phyloP scores from a whole-genome alignment of 441 rosid genomes.

The Populus trichocarpa region DNA sequence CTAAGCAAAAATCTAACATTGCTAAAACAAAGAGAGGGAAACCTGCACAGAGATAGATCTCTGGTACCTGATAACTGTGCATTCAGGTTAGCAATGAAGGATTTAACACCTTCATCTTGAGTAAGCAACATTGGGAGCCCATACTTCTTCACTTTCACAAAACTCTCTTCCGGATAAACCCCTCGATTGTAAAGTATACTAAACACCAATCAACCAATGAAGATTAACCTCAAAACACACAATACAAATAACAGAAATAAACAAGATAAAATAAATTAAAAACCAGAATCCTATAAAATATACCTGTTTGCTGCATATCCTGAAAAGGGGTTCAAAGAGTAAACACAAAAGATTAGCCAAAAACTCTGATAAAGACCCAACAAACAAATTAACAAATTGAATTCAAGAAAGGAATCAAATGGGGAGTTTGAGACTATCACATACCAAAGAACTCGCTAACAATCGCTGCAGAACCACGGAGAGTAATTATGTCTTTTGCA shows the following conservation, averaged over 20 bases:
- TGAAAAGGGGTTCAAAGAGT: slow-evolving; percentile 24
- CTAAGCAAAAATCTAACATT: slow-evolving; percentile 1
- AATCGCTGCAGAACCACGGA: slow-evolving; percentile 94
- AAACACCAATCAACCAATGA: slow-evolving; percentile 15
- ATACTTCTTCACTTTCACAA: slow-evolving; percentile 84
- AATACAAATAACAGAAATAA: neutral
- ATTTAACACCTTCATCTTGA: slow-evolving; percentile 81
- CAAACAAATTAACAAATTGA: neutral
- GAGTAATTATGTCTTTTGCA: slow-evolving; percentile 88
- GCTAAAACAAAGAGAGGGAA: neutral
- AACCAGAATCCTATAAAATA: slow-evolving; percentile 4
- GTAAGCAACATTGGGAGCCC: slow-evolving; percentile 91
- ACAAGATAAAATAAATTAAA: neutral
- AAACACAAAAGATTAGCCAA: slow-evolving; percentile 10
- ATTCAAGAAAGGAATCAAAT: neutral
- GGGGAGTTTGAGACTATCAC: slow-evolving; percentile 3
- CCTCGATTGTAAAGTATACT: slow-evolving; percentile 87
- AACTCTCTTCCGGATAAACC: slow-evolving; percentile 89
- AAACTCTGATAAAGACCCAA: slow-evolving; percentile 9
- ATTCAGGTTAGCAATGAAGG: slow-evolving; percentile 62
- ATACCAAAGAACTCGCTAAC: slow-evolving; percentile 92
- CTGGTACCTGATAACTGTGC: slow-evolving; percentile 70
- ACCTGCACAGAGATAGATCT: neutral
- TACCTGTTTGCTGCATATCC: slow-evolving; percentile 99
- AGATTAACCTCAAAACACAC: slow-evolving; percentile 9